phyloP scores from a whole-genome alignment of 768 basidiomycete species.

The Rhodotorula diobovata region DNA sequence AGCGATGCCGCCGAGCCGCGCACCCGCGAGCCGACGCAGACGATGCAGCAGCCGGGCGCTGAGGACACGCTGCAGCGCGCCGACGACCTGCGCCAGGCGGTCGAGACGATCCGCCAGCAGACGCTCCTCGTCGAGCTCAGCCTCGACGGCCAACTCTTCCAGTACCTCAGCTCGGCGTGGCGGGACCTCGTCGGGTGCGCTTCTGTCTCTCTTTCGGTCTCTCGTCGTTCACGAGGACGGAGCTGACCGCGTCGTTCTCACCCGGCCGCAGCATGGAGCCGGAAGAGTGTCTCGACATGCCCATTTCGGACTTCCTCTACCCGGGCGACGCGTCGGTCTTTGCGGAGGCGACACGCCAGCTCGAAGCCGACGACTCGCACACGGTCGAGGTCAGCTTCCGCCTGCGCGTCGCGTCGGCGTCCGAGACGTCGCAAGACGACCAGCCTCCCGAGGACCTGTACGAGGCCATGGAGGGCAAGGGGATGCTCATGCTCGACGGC shows the following conservation, averaged over 20 bases:
- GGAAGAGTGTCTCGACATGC: conserved; percentile 67
- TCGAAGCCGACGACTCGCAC: conserved; percentile 85
- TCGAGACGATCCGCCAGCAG: conserved; percentile 89
- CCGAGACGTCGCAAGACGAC: conserved; percentile 38
- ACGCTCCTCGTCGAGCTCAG: conserved; percentile 94
- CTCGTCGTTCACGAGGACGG: background rate
- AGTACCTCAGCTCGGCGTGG: conserved; percentile 97
- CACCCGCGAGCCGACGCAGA: background rate
- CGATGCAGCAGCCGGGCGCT: background rate
- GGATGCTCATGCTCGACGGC: conserved; percentile 96
- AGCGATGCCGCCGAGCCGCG: background rate
- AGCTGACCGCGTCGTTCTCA: background rate
- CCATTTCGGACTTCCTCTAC: conserved; percentile 74
- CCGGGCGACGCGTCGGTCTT: conserved; percentile 77
- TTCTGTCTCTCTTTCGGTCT: conserved; percentile 7
- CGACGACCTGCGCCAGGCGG: conserved; percentile 79
- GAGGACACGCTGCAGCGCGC: conserved; percentile 65
- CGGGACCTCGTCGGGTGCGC: conserved; percentile 80
- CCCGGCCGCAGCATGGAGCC: conserved; percentile 64
- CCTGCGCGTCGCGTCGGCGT: conserved; percentile 57
- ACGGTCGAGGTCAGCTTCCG: conserved; percentile 89
- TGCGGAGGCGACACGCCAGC: conserved; percentile 73
- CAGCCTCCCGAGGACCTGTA: conserved; percentile 46
- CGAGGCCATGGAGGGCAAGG: conserved; percentile 92
- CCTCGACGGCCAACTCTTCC: conserved; percentile 86